A percentile compares a stretch with the other conserved stretches of the same genome.
phyloP scores from a whole-genome alignment of 2,329 filamentous ascomycete species.

The Fusarium compactum region DNA sequence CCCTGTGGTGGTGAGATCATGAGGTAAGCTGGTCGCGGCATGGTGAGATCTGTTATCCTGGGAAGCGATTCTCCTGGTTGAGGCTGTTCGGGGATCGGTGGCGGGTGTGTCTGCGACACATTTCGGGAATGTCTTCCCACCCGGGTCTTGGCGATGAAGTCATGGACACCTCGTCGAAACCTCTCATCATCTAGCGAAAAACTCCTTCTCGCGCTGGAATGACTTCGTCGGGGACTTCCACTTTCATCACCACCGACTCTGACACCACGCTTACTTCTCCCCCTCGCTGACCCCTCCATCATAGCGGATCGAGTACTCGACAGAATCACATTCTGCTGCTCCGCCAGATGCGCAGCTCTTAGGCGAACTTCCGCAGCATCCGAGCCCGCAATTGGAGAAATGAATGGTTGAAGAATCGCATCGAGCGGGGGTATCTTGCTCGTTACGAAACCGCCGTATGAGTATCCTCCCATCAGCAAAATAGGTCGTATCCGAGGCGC shows the following conservation, averaged over 20 bases:
- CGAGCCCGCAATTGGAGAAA: slow-evolving; percentile 63
- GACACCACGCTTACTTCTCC: slow-evolving; percentile 54
- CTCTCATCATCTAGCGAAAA: slow-evolving; percentile 62
- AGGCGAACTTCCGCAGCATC: slow-evolving; percentile 76
- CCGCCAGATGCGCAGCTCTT: slow-evolving; percentile 75
- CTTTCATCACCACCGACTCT: slow-evolving; percentile 65
- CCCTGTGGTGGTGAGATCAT: slow-evolving; percentile 76
- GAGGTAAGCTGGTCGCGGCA: slow-evolving; percentile 66
- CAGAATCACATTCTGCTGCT: slow-evolving; percentile 67
- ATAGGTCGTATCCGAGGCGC: slow-evolving; percentile 44
- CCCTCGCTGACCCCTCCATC: slow-evolving; percentile 44
- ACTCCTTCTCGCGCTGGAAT: slow-evolving; percentile 52
- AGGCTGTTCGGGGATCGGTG: slow-evolving; percentile 19
- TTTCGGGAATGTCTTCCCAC: slow-evolving; percentile 31
- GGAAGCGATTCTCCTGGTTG: slow-evolving; percentile 46
- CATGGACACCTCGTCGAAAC: slow-evolving; percentile 61
- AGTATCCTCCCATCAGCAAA: slow-evolving; percentile 82
- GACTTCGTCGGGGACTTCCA: slow-evolving; percentile 55
- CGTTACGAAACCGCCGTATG: slow-evolving; percentile 88
- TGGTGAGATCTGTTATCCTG: slow-evolving; percentile 51
- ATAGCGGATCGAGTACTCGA: slow-evolving; percentile 52
- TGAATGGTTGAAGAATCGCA: slow-evolving; percentile 71
- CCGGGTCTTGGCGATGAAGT: slow-evolving; percentile 59
- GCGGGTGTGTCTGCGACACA: slow-evolving; percentile 23
- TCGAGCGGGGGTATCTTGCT: slow-evolving; percentile 75